These are phyloP conservation scores for Kluyveromyces starmeri DNA, from an alignment of 805 yeast genomes.

Conservation along the genomic window DNA sequence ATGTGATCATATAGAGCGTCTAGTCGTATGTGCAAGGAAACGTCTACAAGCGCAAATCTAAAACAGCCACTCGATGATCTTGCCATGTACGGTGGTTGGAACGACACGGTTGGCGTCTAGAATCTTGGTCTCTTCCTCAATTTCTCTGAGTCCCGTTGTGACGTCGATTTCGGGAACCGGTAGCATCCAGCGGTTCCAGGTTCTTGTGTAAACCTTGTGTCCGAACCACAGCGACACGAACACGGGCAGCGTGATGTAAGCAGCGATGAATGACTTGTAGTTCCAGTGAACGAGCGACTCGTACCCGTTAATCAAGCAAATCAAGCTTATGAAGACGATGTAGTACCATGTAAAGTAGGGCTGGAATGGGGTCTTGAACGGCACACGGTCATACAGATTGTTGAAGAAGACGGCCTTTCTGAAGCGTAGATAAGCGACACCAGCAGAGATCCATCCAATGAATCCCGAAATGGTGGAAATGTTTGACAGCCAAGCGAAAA, in stretches of 20 bases:
- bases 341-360: constrained; percentile 52
- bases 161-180: constrained; percentile 55
- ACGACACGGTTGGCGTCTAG: constrained; percentile 17
- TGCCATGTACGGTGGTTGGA: constrained; percentile 15
- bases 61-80: constrained; percentile 17
- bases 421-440: constrained; percentile 49
- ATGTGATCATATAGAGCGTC: too few relatives aligned
- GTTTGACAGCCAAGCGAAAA: constrained; percentile 58
- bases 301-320: constrained; percentile 66
- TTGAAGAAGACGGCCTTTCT: constrained; percentile 54
- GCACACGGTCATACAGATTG: constrained; percentile 44
- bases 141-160: constrained; percentile 48
- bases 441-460: constrained; percentile 50
- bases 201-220: constrained; percentile 42
- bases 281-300: constrained; percentile 51
- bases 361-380: constrained; percentile 48
- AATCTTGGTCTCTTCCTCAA: constrained; percentile 43
- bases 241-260: constrained; percentile 50
- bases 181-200: constrained; percentile 35
- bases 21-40: too few relatives aligned
- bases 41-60: constrained; percentile 7
- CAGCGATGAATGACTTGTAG: constrained; percentile 55
- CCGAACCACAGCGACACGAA: constrained; percentile 44
- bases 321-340: constrained; percentile 39
- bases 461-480: constrained; percentile 61